phyloP scores from a whole-genome alignment of 2,329 filamentous ascomycete genomes.

The Graphilbum fragrans region DNA sequence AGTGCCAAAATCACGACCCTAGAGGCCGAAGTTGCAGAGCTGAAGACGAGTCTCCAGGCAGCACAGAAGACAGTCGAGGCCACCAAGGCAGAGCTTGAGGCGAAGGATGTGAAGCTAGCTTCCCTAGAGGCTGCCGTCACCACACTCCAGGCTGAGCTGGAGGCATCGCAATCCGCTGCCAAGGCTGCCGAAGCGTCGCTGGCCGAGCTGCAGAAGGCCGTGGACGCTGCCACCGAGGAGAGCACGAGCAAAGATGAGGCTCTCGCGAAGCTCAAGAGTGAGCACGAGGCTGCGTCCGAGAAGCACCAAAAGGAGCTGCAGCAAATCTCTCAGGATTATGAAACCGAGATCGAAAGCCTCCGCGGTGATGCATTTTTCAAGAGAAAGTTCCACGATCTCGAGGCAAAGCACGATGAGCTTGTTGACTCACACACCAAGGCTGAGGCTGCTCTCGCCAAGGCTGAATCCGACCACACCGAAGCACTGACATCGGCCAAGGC shows the following conservation, averaged over 20 bases:
- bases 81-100: conserved; percentile 30
- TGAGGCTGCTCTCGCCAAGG: conserved; percentile 11
- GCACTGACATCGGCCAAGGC: conserved; percentile 30
- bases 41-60: conserved; percentile 34
- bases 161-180: conserved; percentile 27
- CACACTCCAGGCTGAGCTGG: conserved; percentile 8
- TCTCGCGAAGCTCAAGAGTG: conserved; percentile 37
- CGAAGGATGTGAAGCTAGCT: conserved; percentile 25
- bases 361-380: conserved; percentile 52
- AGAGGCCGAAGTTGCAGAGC: conserved; percentile 37
- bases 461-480: conserved; percentile 24
- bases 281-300: conserved; percentile 25
- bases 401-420: conserved; percentile 42
- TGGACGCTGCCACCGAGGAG: conserved; percentile 34
- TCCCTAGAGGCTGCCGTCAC: conserved; percentile 33
- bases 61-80: conserved; percentile 31
- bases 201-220: conserved; percentile 33
- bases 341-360: conserved; percentile 52
- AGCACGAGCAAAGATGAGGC: conserved; percentile 33
- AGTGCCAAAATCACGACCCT: conserved; percentile 35
- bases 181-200: conserved; percentile 32
- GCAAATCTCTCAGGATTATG: conserved; percentile 47
- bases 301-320: conserved; percentile 47
- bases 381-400: conserved; percentile 49
- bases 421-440: conserved; percentile 14